Evolutionary conservation across 805 yeast genomes (phyloP).

Genomic region (Groenewaldozyma salmanticensis): DNA sequence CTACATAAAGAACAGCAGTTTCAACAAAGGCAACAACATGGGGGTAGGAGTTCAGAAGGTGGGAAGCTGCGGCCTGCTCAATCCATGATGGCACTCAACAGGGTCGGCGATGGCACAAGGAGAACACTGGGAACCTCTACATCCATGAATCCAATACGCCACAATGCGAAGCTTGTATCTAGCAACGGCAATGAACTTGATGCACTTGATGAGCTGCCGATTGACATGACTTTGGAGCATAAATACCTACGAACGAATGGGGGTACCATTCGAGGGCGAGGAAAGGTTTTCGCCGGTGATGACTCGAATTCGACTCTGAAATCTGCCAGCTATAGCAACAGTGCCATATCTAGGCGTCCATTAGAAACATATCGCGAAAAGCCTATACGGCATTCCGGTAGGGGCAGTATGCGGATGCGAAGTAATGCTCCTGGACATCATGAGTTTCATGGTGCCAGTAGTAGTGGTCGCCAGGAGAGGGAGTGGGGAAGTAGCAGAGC

Average conservation of each 20-base stretch:
- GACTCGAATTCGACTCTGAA: no score
- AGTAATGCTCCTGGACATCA: conserved; percentile 2
- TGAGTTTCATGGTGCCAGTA: no score
- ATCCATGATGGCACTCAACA: no score
- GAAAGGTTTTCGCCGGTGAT: no score
- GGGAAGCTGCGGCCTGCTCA: conserved; percentile 15
- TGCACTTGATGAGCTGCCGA: conserved; percentile 17
- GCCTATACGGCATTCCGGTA: conserved; percentile 2
- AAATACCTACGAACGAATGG: conserved; percentile 2
- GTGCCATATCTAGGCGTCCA: no score
- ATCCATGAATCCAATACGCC: not conserved
- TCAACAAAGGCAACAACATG: no score
- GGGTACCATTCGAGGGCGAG: conserved; percentile 1
- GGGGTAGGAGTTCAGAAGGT: no score
- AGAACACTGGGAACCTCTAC: conserved; percentile 4
- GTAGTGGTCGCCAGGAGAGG: no score
- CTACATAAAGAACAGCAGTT: no score
- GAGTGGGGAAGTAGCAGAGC: no score
- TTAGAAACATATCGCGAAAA: conserved; percentile 12
- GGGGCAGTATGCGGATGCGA: conserved; percentile 1
- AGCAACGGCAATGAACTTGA: conserved; percentile 25
- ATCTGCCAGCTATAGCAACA: no score
- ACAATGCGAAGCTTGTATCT: conserved; percentile 6
- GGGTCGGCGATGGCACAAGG: conserved; percentile 3
- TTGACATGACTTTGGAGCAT: conserved; percentile 2